Evolutionary conservation across 2,329 filamentous ascomycete genomes (phyloP).

Genomic region (Rhinocladiella mackenziei): DNA sequence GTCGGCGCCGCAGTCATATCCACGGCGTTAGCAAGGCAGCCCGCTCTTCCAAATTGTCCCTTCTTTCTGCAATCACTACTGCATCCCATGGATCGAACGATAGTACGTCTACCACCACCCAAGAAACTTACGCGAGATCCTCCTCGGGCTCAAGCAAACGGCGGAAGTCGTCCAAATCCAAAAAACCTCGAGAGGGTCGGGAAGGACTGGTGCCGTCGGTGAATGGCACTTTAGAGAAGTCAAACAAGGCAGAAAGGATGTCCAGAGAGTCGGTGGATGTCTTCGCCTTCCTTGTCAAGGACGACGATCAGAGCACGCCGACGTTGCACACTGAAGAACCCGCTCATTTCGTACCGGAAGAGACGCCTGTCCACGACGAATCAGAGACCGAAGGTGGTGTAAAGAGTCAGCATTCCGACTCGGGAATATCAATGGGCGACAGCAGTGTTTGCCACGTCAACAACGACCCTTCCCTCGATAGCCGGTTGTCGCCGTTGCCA

Average conservation of each 20-base stretch:
- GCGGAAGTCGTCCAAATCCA: conserved; percentile 15
- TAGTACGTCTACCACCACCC: conserved; percentile 26
- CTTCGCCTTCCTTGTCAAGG: conserved; percentile 25
- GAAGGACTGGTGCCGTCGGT: conserved; percentile 4
- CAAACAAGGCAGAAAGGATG: conserved; percentile 16
- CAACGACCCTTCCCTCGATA: conserved; percentile 7
- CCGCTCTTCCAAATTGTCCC: conserved; percentile 28
- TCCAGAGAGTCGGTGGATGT: conserved; percentile 25
- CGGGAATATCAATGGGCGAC: conserved; percentile 35
- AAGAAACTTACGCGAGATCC: conserved; percentile 27
- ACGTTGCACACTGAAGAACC: conserved; percentile 4
- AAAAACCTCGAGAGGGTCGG: conserved; percentile 6
- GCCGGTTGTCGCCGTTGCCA: conserved; percentile 14
- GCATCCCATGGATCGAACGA: conserved; percentile 28
- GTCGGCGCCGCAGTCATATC: conserved; percentile 24
- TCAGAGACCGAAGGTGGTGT: conserved; percentile 25
- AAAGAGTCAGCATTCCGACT: conserved; percentile 34
- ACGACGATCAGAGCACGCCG: conserved; percentile 12
- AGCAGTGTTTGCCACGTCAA: conserved; percentile 27
- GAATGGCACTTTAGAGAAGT: conserved; percentile 2
- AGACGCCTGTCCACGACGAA: conserved; percentile 12
- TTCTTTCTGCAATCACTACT: conserved; percentile 28
- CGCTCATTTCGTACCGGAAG: not conserved
- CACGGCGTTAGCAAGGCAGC: conserved; percentile 25
- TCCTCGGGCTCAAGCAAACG: conserved; percentile 13